phyloP scores from a whole-genome alignment of 1,139 yeast genomes.

The Debaryomyces udenii region DNA sequence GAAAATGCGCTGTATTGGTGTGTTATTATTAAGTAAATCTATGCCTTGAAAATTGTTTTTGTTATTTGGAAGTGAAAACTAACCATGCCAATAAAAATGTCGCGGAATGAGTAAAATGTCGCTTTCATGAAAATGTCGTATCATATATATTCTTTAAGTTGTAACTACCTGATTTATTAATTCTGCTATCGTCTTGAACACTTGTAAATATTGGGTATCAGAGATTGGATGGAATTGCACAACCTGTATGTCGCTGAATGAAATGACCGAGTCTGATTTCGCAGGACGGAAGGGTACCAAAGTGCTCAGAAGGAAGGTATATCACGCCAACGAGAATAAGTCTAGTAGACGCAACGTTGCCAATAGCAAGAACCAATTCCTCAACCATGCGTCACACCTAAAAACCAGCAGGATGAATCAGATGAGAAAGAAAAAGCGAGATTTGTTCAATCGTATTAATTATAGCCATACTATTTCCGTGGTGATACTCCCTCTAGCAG shows the following conservation, averaged over 20 bases:
- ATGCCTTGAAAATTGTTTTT: conserved; percentile 3
- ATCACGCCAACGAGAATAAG: conserved; percentile 13
- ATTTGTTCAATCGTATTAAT: conserved; percentile 37
- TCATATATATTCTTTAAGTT: too few species aligned
- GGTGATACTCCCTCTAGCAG: conserved; percentile 33
- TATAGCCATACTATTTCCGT: conserved; percentile 36
- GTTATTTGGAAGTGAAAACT: background rate
- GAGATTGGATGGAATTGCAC: background rate
- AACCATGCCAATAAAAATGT: conserved; percentile 3
- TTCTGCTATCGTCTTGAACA: too few species aligned
- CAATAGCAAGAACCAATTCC: conserved; percentile 15
- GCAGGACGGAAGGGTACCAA: conserved; percentile 14
- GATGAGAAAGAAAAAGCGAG: conserved; percentile 35
- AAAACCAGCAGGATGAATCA: conserved; percentile 25
- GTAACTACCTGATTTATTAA: too few species aligned
- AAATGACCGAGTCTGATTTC: background rate
- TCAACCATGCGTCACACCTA: conserved; percentile 28
- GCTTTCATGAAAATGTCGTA: background rate
- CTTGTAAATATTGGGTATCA: too few species aligned
- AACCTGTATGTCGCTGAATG: background rate
- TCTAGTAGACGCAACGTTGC: conserved; percentile 1
- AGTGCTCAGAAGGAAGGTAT: conserved; percentile 26
- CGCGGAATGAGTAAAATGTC: background rate
- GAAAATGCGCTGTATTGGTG: background rate
- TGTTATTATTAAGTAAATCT: too few species aligned